Evolutionary conservation across 108 stramenopile species (phyloP).

Genomic region (Pseudonitzschia multiseries): DNA sequence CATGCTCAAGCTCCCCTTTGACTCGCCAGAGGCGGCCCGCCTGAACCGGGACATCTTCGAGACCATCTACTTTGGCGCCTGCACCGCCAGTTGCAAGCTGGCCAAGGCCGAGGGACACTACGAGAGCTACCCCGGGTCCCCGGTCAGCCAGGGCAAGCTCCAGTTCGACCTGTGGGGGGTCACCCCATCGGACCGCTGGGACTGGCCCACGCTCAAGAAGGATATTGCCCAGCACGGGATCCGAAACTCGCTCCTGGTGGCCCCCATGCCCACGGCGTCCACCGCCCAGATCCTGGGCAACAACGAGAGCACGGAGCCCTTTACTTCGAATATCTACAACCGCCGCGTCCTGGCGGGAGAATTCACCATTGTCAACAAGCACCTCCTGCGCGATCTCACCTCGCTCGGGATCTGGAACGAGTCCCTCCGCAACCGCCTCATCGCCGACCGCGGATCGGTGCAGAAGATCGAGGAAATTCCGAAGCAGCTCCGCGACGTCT

Average conservation of each 20-base stretch:
- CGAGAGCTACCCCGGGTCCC: constrained; percentile 92
- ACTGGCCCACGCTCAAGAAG: constrained; percentile 91
- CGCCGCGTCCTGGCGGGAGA: constrained; percentile 99
- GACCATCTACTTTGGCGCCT: constrained; percentile 98
- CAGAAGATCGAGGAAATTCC: constrained; percentile 94
- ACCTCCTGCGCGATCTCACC: constrained; percentile 96
- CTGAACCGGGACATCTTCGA: constrained; percentile 99
- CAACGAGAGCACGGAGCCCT: constrained; percentile 99
- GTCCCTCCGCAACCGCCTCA: constrained; percentile 93
- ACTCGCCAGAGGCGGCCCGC: constrained; percentile 76
- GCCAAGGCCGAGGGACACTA: constrained; percentile 93
- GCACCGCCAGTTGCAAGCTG: constrained; percentile 90
- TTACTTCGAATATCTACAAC: constrained; percentile 98
- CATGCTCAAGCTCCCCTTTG: constrained; percentile 95
- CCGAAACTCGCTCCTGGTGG: constrained; percentile 97
- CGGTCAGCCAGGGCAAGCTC: constrained; percentile 91
- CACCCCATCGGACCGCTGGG: constrained; percentile 80
- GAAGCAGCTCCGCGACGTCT: constrained; percentile 89
- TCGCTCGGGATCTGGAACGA: constrained; percentile 95
- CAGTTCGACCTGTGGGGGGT: constrained; percentile 99
- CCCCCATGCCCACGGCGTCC: constrained; percentile 99
- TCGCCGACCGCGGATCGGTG: constrained; percentile 96
- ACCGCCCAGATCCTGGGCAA: constrained; percentile 99
- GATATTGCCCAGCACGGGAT: constrained; percentile 89
- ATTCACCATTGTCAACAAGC: constrained; percentile 98